Evolutionary conservation across 257 asterid genomes (phyloP), one percentile per base, ranked within the genome.

Genomic region (Anisodus acutangulus): DNA sequence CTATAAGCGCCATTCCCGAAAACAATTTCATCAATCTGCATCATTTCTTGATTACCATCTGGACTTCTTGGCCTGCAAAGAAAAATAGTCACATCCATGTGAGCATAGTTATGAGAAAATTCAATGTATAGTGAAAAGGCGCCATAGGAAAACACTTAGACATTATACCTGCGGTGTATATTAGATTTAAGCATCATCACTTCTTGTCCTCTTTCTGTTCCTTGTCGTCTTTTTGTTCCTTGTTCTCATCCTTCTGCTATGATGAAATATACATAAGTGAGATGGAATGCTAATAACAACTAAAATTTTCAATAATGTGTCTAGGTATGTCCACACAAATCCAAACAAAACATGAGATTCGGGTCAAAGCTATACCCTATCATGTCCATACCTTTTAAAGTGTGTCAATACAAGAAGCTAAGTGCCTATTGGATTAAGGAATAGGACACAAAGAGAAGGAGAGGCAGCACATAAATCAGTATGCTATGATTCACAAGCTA

Each of bases 181-280:
- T 19, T 10, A 49, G 45, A 22, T 51, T 26, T 26, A n/a, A 26
- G 26, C 81, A 76, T 51, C 80, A 68, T 82, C 80, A 68, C 80
- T 82, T 68, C n/a, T 82, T 82, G 39, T 82, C 85, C 11, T 80
- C 83, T 66, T 66, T 26, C 70, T 62, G 68, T 9, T 60, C 67
- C 35, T 60, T 60, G 67, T 60, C 67, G 37, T 80, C 59, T 60
- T 11, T 47, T 3, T 35, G 35, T 58, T 45, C 84, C 37, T 47
- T 64, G 78, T 64, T 39, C 63, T 82, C 58, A 3, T 35, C 58
- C 19, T 68, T 82, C 57, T 68, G 80, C 84, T 10, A 4, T 11
- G 84, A 47, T 43, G 62, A 67, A 82, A 51, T 67, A 82, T 54
- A 26, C 41, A 54, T 12, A 82, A 35, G 26, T 51, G 35, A 82